Evolutionary conservation across 2,329 filamentous ascomycete genomes (phyloP), one percentile per base, ranked within the genome.

Genomic region (Cercospora brassicicola): DNA sequence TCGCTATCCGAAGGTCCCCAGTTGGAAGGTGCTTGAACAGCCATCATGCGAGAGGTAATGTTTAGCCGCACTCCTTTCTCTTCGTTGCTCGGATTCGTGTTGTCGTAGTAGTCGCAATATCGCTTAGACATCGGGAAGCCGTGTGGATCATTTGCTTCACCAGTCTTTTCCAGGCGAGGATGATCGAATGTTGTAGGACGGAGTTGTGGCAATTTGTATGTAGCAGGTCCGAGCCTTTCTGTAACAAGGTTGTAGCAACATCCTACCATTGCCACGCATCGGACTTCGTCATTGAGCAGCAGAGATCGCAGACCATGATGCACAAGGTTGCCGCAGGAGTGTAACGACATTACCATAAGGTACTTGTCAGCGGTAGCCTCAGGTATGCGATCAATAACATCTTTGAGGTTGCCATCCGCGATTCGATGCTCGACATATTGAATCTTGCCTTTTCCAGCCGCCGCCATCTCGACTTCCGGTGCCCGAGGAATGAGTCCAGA

Each of bases 171-270:
- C 0, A 94, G 85, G 0, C 92, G 88, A 1, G 87, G 74, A 84
- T 93, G 93, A 5, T 67, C 64, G 51, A 65, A 65, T 4, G 71
- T 70, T 3, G 71, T 73, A 74, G 91, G 90, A 8, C 93, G 90
- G 39, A 94, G 85, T 59, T 88, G 87, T 1, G 93, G 90, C 20
- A 92, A 85, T 79, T 97, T 97, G 83, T 92, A 94, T 0, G 92
- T 93, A 18, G 93, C 91, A 1, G 93, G 92, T 0, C 92, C 92
- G 11, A 97, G 87, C 66, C 92, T 89, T 80, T 98, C 95, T 0
- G 94, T 97, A 73, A 98, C 83, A 5, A 98, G 88, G 75, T 99
- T 99, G 84, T 99, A 98, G 84, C 95, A 99, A 83, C 95, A 99
- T 57, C 95, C 95, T 68, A 99, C 93, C 77, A 99, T 94, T 67